A percentile compares a stretch with the other conserved stretches of the same genome.
phyloP scores from a whole-genome alignment of 805 yeast genomes.

The Cyberlindnera samutprakarnensis region DNA sequence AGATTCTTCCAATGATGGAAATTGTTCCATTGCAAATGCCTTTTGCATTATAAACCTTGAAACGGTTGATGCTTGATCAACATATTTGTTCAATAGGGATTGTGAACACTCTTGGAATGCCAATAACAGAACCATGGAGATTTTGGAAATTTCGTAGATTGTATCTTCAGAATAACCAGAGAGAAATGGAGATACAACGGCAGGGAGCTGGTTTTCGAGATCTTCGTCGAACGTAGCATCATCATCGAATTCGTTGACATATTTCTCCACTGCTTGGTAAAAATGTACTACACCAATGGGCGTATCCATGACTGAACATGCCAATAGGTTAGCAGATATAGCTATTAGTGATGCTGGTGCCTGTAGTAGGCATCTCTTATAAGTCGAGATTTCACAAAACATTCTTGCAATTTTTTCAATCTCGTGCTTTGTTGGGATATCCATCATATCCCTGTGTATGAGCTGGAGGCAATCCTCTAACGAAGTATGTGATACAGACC shows the following conservation, averaged over 20 bases:
- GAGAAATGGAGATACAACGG: constrained; percentile 18
- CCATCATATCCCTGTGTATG: constrained; percentile 8
- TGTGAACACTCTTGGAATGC: constrained; percentile 15
- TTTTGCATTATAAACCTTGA: background rate
- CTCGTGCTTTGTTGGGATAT: constrained; percentile 6
- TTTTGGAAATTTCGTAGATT: constrained; percentile 11
- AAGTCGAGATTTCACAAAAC: constrained; percentile 46
- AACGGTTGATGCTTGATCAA: background rate
- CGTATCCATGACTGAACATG: constrained; percentile 39
- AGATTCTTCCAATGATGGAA: background rate
- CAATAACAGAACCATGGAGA: constrained; percentile 12
- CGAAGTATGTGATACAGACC: constrained; percentile 35
- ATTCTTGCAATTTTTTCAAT: constrained; percentile 33
- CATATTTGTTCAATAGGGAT: constrained; percentile 19
- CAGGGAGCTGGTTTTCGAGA: constrained; percentile 18
- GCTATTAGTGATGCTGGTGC: constrained; percentile 41
- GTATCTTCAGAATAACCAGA: constrained; percentile 17
- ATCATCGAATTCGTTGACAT: constrained; percentile 8
- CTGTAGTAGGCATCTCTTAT: constrained; percentile 39
- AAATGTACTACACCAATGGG: constrained; percentile 17
- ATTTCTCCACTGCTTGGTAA: constrained; percentile 9
- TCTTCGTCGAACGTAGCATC: constrained; percentile 21
- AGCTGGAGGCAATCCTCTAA: constrained; percentile 23
- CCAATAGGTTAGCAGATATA: constrained; percentile 41
- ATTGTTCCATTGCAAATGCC: background rate